Conservation (phyloP, 1,139 yeast species). For the Nadsonia starkeyi-henricii region DNA sequence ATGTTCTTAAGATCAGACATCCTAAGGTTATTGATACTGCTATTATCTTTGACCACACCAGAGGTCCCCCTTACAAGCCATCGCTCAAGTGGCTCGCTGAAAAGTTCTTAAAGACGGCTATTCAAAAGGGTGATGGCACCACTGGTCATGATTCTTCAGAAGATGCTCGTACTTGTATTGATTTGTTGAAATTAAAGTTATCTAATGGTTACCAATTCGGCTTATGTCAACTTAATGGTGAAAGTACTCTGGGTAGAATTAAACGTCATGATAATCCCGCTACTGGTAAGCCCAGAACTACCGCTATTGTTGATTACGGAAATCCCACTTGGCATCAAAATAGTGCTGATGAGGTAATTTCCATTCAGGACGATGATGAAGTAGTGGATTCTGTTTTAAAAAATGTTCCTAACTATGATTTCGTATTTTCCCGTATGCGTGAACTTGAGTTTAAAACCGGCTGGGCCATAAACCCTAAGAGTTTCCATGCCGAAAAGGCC, state of each 20-base stretch:
- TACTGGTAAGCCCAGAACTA: slow-evolving; percentile 9
- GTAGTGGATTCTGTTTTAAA: slow-evolving; percentile 29
- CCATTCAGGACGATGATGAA: slow-evolving; percentile 47
- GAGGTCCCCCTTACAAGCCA: slow-evolving; percentile 72
- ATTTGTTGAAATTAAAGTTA: slow-evolving; percentile 56
- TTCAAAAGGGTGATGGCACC: slow-evolving; percentile 40
- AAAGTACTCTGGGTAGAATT: slow-evolving; percentile 25
- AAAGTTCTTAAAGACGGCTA: slow-evolving; percentile 38
- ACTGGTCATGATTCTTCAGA: slow-evolving; percentile 77
- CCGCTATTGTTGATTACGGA: slow-evolving; percentile 25
- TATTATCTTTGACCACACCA: slow-evolving; percentile 58
- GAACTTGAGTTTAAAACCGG: slow-evolving; percentile 39
- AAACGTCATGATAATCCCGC: slow-evolving; percentile 1
- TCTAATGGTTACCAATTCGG: slow-evolving; percentile 58
- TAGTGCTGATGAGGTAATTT: slow-evolving; percentile 26
- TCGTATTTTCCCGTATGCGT: slow-evolving; percentile 41
- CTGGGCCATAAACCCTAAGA: slow-evolving; percentile 9
- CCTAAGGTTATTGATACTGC: slow-evolving; percentile 72
- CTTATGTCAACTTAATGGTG: slow-evolving; percentile 29
- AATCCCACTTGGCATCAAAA: slow-evolving; percentile 24
- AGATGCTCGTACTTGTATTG: slow-evolving; percentile 73
- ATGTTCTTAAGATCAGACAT: slow-evolving; percentile 68
- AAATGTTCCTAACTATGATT: slow-evolving; percentile 24
- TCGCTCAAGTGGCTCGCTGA: slow-evolving; percentile 56
- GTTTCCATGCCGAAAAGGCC: slow-evolving; percentile 6